Conservation (phyloP, 306 rosid species). For the Cucurbita moschata region DNA sequence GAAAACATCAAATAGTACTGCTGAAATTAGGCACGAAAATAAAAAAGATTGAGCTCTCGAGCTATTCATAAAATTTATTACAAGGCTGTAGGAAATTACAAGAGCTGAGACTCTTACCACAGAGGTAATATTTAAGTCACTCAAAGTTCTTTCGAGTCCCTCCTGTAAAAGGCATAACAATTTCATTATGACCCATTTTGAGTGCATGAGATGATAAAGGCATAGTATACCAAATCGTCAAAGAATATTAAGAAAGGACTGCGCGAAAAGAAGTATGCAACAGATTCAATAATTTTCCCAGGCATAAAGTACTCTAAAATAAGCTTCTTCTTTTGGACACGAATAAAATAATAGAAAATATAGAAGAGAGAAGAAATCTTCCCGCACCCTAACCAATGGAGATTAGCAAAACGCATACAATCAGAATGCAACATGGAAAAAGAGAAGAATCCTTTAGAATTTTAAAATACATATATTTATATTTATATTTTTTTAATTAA, state of each 20-base stretch:
- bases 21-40: neutral
- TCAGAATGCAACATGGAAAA: neutral
- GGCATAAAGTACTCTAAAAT: neutral
- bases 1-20: neutral
- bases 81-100: neutral
- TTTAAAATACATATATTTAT: neutral
- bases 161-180: slow-evolving; percentile 29
- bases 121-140: slow-evolving; percentile 40
- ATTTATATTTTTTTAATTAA: neutral
- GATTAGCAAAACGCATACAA: neutral
- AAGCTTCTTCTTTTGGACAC: neutral
- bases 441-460: neutral
- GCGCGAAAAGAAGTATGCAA: neutral
- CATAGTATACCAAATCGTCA: neutral
- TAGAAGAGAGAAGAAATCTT: neutral
- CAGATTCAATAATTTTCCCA: neutral
- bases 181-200: neutral
- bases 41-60: neutral
- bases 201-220: neutral
- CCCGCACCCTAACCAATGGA: neutral
- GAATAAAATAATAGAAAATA: neutral
- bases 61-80: slow-evolving; percentile 5
- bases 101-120: slow-evolving; percentile 47
- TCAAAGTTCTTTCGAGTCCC: slow-evolving; percentile 38
- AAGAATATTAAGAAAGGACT: neutral